Percentiles rank a stretch among this genome's conserved stretches.
Evolutionary conservation across 2,329 filamentous ascomycete species (phyloP).

Genomic region (Leptographium wingfieldii): DNA sequence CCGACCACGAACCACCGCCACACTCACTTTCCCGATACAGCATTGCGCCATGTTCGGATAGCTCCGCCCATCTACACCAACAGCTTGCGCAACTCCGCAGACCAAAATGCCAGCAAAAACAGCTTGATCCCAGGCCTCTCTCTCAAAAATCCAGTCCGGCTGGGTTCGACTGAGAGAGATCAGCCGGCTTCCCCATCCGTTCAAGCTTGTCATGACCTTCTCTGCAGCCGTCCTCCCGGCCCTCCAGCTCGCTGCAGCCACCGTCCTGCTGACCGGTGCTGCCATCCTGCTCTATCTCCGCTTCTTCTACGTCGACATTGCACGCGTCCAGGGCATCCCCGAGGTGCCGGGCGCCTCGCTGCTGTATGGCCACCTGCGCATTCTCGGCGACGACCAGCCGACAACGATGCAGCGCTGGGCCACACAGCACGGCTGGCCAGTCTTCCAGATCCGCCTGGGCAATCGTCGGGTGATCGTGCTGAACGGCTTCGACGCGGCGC

Average conservation of each 20-base stretch:
- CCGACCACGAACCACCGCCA: not conserved
- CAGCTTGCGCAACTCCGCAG: not conserved
- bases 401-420: not conserved
- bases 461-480: not conserved
- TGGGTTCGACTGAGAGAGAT: not conserved
- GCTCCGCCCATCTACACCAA: not conserved
- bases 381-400: slow-evolving; percentile 3
- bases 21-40: not conserved
- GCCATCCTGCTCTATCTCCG: not conserved
- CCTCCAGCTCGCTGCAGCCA: not conserved
- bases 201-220: not conserved
- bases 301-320: slow-evolving; percentile 2
- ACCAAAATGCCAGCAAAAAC: not conserved
- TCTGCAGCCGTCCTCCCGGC: not conserved
- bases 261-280: not conserved
- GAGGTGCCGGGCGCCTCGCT: not conserved
- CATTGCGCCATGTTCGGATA: not conserved
- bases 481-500: not conserved
- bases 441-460: slow-evolving; percentile 5
- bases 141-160: not conserved
- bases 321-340: not conserved
- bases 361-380: not conserved
- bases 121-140: not conserved
- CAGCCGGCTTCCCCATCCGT: not conserved
- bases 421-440: not conserved